Base-by-base conservation (phyloP, 345 rosid genomes). In the Nasturtium officinale region DNA sequence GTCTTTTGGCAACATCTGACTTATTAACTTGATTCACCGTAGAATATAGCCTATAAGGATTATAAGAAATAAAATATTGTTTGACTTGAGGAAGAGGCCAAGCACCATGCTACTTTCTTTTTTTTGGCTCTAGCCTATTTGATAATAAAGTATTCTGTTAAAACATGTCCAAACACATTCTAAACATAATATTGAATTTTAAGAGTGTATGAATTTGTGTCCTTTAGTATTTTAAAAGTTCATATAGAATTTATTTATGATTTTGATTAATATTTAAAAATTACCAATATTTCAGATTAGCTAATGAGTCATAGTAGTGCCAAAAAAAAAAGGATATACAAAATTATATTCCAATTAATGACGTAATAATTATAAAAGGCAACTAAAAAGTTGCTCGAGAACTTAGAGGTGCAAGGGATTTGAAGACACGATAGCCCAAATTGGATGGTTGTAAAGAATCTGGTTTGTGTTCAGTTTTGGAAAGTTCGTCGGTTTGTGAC, bases 21-120 rank as follows among this genome's bases (percentile, higher is more conserved):
- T 30, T 35, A 9, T 35, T 35, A 35, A 35, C 38, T 9, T 9
- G 2, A 10, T 40, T 42, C 47, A 42, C 47, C 47, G 17, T 42
- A 42, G 7, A 42, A n/a, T 38, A 43, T 42, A 51, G 47, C 50
- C 42, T 23, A 37, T 20, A 9, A 9, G 23, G 56, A 21, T 11
- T 43, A 21, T 37, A 43, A 15, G 8, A 43, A 43, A 6, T 60
- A 73, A 46, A 67, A 29, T 51, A 59, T 11, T 20, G 10, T 52
- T 62, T 60, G 70, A 69, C 69, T 75, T 43, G 16, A 43, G 74
- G 74, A 68, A 61, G 69, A 38, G 25, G 79, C 79, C 78, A 75
- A 68, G 79, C 50, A 75, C 54, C 79, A 75, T 68, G 79, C 79
- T 59, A 42, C 62, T 20, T 53, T 68, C 21, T 21, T 5, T 13